Conservation (phyloP, 2,329 filamentous ascomycete species). For the Dendryphion nanum region DNA sequence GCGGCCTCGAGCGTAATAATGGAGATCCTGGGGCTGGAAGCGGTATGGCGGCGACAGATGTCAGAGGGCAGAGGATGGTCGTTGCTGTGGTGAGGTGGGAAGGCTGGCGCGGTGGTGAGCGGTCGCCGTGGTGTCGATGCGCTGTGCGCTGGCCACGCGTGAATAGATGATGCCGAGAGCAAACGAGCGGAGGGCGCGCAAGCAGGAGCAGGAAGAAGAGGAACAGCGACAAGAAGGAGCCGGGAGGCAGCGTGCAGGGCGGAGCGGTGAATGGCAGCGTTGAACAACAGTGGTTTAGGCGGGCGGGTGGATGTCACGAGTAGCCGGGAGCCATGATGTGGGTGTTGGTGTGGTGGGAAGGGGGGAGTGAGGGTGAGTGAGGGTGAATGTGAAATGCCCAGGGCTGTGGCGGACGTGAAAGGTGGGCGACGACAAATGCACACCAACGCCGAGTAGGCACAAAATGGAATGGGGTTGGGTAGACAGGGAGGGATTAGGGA, state of each 20-base stretch:
- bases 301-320: conserved; percentile 5
- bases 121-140: conserved; percentile 35
- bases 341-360: conserved; percentile 10
- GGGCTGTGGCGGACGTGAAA: too few relatives aligned
- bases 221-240: conserved; percentile 1
- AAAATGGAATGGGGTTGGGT: too few relatives aligned
- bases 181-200: conserved; percentile 17
- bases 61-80: conserved; percentile 31
- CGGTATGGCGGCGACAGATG: conserved; percentile 27
- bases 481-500: too few relatives aligned
- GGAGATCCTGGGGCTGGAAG: conserved; percentile 28
- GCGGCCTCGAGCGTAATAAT: conserved; percentile 35
- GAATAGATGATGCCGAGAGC: conserved; percentile 13
- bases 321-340: conserved; percentile 4
- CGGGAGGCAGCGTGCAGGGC: conserved; percentile 5
- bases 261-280: conserved; percentile 5
- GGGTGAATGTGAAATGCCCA: too few relatives aligned
- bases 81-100: conserved; percentile 36
- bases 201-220: conserved; percentile 1
- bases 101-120: conserved; percentile 16
- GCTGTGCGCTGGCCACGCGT: conserved; percentile 35
- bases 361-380: not conserved
- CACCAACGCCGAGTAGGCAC: too few relatives aligned
- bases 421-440: too few relatives aligned
- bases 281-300: not conserved